Percentiles rank a stretch among this genome's conserved stretches.
Evolutionary conservation across 2,329 filamentous ascomycete species (phyloP).

Genomic region (Hypoxylon sp.): DNA sequence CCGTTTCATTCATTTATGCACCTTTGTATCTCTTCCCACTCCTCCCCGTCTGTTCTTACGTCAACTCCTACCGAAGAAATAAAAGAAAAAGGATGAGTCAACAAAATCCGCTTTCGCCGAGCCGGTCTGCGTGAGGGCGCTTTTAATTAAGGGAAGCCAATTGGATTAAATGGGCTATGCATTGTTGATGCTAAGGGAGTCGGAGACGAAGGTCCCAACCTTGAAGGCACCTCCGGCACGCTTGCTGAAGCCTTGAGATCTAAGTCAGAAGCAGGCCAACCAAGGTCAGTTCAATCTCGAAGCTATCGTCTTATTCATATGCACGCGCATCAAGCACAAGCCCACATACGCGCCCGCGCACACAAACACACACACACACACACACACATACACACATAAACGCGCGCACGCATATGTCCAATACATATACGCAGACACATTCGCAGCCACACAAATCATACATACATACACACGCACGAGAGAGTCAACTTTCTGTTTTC

Average conservation of each 20-base stretch:
- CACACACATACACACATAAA: constrained; percentile 8
- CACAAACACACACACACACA: constrained; percentile 18
- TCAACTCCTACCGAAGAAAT: constrained; percentile 29
- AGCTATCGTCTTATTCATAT: constrained; percentile 20
- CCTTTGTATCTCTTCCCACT: constrained; percentile 27
- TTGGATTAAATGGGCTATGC: constrained; percentile 48
- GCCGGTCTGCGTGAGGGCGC: constrained; percentile 47
- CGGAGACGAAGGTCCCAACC: constrained; percentile 28
- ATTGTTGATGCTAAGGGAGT: constrained; percentile 44
- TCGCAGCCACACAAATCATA: constrained; percentile 10
- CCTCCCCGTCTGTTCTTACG: constrained; percentile 14
- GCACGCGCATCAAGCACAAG: constrained; percentile 28
- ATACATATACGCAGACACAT: constrained; percentile 21
- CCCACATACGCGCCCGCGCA: constrained; percentile 30
- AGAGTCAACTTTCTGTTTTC: constrained; percentile 4
- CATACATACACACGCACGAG: constrained; percentile 16
- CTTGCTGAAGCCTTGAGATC: constrained; percentile 42
- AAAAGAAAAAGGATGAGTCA: constrained; percentile 32
- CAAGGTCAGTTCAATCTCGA: constrained; percentile 41
- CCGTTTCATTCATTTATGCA: constrained; percentile 32
- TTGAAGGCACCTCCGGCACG: constrained; percentile 28
- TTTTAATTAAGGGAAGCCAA: constrained; percentile 50
- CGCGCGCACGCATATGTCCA: constrained; percentile 24
- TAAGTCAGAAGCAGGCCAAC: constrained; percentile 41
- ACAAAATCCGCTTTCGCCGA: constrained; percentile 43